phyloP scores from a whole-genome alignment of 2,329 filamentous ascomycete species.

The Cercospora sp. region DNA sequence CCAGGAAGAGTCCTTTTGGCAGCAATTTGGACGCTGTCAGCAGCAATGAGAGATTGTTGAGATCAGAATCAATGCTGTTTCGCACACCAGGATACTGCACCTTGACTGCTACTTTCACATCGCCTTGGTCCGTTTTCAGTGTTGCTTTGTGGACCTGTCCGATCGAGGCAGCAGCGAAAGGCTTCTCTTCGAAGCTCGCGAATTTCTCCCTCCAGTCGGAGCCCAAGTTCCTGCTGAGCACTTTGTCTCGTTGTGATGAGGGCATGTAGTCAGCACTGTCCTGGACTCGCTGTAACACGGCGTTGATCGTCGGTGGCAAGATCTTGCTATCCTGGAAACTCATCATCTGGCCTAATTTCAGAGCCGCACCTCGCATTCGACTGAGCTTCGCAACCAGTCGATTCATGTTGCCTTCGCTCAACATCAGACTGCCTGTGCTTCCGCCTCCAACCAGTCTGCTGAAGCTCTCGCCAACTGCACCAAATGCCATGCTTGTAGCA shows the following conservation, averaged over 20 bases:
- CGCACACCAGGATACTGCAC: constrained; percentile 97
- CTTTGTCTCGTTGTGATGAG: constrained; percentile 82
- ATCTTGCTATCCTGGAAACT: constrained; percentile 97
- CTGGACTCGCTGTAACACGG: constrained; percentile 90
- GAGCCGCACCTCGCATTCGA: constrained; percentile 92
- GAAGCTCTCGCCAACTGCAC: constrained; percentile 81
- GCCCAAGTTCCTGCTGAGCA: constrained; percentile 76
- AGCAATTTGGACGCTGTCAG: constrained; percentile 87
- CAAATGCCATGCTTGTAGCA: constrained; percentile 92
- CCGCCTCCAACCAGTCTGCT: constrained; percentile 71
- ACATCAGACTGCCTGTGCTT: constrained; percentile 71
- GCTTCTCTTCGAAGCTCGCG: constrained; percentile 80
- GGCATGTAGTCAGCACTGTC: constrained; percentile 99
- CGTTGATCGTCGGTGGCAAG: constrained; percentile 81
- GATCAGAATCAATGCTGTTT: constrained; percentile 91
- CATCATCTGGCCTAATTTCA: constrained; percentile 97
- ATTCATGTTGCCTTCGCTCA: constrained; percentile 89
- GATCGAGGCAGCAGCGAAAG: constrained; percentile 93
- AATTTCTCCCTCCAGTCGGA: constrained; percentile 82
- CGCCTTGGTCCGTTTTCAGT: constrained; percentile 69
- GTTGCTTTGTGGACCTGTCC: constrained; percentile 90
- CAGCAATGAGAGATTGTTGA: constrained; percentile 88
- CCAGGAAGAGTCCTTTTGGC: constrained; percentile 86
- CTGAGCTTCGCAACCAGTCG: constrained; percentile 89
- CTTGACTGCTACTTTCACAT: constrained; percentile 88